These are phyloP conservation scores for Penicillium hordei DNA, from an alignment of 2,329 filamentous ascomycete genomes.

Conservation along the genomic window DNA sequence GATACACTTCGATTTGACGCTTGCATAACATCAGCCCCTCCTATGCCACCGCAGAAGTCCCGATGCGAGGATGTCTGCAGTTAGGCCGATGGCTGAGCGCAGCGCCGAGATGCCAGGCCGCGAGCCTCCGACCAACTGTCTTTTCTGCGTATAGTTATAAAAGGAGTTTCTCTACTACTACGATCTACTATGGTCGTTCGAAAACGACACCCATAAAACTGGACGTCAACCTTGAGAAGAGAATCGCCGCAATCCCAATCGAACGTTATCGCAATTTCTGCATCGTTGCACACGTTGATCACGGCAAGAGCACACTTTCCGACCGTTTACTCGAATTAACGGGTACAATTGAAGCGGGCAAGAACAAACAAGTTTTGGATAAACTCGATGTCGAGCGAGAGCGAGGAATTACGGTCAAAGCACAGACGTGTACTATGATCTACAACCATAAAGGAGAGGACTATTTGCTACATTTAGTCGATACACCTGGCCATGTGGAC, in stretches of 20 bases:
- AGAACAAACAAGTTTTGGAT: conserved; percentile 93
- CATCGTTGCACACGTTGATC: conserved; percentile 97
- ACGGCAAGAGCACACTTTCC: conserved; percentile 95
- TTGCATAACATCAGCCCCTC: conserved; percentile 11
- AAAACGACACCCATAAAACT: conserved; percentile 24
- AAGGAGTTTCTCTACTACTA: conserved; percentile 36
- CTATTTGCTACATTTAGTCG: conserved; percentile 91
- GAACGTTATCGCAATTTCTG: conserved; percentile 82
- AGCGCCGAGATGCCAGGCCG: conserved; percentile 35
- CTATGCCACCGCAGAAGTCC: conserved; percentile 40
- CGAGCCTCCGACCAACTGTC: conserved; percentile 31
- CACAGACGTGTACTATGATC: conserved; percentile 97
- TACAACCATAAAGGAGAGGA: conserved; percentile 83
- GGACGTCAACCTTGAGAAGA: conserved; percentile 56
- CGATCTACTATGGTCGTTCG: conserved; percentile 24
- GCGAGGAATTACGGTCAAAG: conserved; percentile 96
- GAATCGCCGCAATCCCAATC: conserved; percentile 53
- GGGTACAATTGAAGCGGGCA: conserved; percentile 81
- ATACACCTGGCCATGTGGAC: conserved; percentile 96
- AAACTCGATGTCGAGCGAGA: conserved; percentile 96
- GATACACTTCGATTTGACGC: conserved; percentile 4
- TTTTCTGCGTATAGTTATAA: conserved; percentile 20
- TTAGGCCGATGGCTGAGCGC: conserved; percentile 49
- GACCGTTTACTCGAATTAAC: conserved; percentile 92
- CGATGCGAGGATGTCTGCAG: conserved; percentile 50